phyloP scores from a whole-genome alignment of 2,329 filamentous ascomycete species.

The Fusarium dimerum region DNA sequence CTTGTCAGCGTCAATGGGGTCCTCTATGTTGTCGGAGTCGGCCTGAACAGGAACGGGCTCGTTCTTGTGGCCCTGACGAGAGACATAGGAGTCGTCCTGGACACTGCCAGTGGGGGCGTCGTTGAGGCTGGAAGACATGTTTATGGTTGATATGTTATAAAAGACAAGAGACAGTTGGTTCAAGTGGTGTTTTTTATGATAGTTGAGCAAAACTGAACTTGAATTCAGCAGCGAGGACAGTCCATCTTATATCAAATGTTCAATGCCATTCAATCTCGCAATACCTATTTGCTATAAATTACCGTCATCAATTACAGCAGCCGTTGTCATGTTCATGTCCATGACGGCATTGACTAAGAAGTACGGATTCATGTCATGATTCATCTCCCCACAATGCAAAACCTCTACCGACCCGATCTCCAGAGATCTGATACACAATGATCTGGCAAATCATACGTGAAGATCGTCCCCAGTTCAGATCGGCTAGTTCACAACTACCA shows the following conservation, averaged over 20 bases:
- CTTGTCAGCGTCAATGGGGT: constrained; percentile 12
- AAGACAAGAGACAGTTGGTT: neutral
- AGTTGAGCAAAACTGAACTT: neutral
- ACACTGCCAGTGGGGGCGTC: constrained; percentile 13
- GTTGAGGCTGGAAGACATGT: constrained; percentile 18
- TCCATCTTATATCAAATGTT: constrained; percentile 12
- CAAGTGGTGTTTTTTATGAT: neutral
- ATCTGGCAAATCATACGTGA: neutral
- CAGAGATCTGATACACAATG: neutral
- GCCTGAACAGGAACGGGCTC: constrained; percentile 22
- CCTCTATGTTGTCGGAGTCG: constrained; percentile 18
- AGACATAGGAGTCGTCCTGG: constrained; percentile 19
- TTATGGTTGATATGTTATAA: neutral
- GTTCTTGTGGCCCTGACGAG: constrained; percentile 19
- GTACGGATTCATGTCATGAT: constrained; percentile 18
- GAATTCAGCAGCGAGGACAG: neutral
- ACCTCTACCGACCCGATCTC: neutral
- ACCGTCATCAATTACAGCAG: constrained; percentile 12
- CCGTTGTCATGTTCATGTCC: constrained; percentile 17
- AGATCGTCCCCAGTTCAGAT: neutral
- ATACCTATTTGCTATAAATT: neutral
- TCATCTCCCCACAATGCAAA: constrained; percentile 15
- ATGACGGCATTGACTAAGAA: constrained; percentile 26
- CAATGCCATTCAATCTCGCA: neutral
- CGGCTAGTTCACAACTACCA: neutral